Conservation (phyloP, 176 grass and related monocot genomes). For the Stipa capillata region DNA sequence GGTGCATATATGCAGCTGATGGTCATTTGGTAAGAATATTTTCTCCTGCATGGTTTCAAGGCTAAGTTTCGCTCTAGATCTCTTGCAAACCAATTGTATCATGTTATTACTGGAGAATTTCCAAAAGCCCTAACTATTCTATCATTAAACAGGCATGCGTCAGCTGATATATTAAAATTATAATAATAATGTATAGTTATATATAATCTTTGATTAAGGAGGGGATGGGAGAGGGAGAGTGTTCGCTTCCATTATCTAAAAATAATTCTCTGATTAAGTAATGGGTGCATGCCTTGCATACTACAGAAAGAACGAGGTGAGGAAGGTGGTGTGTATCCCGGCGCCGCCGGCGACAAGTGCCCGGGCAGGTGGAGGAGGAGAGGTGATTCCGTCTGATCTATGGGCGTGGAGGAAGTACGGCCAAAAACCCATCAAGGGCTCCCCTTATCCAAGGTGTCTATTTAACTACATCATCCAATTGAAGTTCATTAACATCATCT, state of each 20-base stretch:
- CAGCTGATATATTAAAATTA: neutral
- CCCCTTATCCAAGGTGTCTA: slow-evolving; percentile 65
- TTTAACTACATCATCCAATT: neutral
- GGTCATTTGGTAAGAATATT: neutral
- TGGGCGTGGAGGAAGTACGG: slow-evolving; percentile 85
- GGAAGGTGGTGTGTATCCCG: slow-evolving; percentile 68
- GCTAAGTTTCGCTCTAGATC: no score
- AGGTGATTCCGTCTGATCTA: slow-evolving; percentile 60
- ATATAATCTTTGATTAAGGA: neutral
- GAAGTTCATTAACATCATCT: neutral
- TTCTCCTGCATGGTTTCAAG: neutral
- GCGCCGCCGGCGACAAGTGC: slow-evolving; percentile 26
- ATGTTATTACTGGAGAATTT: neutral
- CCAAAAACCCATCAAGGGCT: slow-evolving; percentile 78
- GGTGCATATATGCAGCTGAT: neutral
- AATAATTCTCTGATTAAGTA: neutral
- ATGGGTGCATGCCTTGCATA: neutral
- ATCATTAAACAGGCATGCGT: neutral
- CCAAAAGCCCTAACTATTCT: neutral
- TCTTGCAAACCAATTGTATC: no score
- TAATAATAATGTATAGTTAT: neutral
- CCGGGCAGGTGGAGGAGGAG: slow-evolving; percentile 47
- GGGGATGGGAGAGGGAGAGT: no score
- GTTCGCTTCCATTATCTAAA: no score
- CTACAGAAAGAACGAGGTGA: slow-evolving; percentile 54